These are phyloP conservation scores for Tieghemiomyces parasiticus DNA, from an alignment of 192 early-diverging fungal genomes.

Conservation along the genomic window DNA sequence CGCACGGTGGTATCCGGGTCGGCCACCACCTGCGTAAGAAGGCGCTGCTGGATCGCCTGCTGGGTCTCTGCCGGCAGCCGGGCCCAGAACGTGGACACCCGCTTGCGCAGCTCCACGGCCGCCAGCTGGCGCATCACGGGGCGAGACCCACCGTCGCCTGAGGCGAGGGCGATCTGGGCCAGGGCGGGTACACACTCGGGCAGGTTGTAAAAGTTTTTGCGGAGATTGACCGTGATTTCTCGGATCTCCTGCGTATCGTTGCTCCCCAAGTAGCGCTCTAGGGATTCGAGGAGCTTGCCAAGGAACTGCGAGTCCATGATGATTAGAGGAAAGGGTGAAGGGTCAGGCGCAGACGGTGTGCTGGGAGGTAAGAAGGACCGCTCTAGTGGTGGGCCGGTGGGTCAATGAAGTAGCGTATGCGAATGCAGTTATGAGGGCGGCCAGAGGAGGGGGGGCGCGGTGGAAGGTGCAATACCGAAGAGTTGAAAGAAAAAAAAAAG, in stretches of 20 bases:
- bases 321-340: too few species aligned
- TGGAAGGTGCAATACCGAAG: too few species aligned
- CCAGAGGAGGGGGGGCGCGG: too few species aligned
- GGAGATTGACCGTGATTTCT: conserved; percentile 52
- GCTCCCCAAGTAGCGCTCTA: conserved; percentile 36
- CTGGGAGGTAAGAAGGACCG: too few species aligned
- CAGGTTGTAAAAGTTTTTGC: conserved; percentile 55
- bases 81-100: conserved; percentile 61
- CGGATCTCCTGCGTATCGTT: conserved; percentile 40
- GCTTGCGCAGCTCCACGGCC: conserved; percentile 80
- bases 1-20: conserved; percentile 61
- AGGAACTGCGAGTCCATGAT: conserved; percentile 36
- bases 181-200: conserved; percentile 67
- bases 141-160: too few species aligned
- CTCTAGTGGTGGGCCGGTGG: too few species aligned
- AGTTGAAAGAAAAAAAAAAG: too few species aligned
- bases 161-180: conserved; percentile 48
- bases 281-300: conserved; percentile 32
- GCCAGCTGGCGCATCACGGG: conserved; percentile 71
- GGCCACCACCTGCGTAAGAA: conserved; percentile 55
- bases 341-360: too few species aligned
- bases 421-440: too few species aligned
- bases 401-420: too few species aligned
- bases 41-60: conserved; percentile 41
- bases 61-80: conserved; percentile 37